Base-by-base conservation (phyloP, 2,329 filamentous ascomycete genomes). In the Microdochium paspali region DNA sequence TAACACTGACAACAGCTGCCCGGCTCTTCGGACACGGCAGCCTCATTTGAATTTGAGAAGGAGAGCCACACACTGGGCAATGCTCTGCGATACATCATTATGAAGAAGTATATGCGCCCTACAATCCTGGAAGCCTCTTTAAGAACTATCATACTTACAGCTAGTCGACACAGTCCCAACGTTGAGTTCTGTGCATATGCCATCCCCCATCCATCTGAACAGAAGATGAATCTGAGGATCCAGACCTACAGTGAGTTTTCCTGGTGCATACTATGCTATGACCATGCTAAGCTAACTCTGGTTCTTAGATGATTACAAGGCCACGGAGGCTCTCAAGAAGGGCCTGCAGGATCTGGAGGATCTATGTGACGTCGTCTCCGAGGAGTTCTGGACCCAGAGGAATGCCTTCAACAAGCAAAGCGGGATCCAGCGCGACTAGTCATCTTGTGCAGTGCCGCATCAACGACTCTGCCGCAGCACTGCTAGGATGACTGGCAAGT, bases 111-210 rank as follows among this genome's bases (percentile, higher is more conserved):
- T 4, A 20, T 21, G 12, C 35, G 54, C 80, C 62, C 44, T 25
- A 10, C n/a, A 10, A 46, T 7, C 35, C 35, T 20, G 24, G 35
- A n/a, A 13, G 44, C 30, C 4, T 20, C 13, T 25, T 9, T n/a
- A 21, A 40, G 25, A 21, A 4, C n/a, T 15, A 44, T 10, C n/a
- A 42, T 45, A 42, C 32, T 56, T 35, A 56, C 53, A 46, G 30
- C 24, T 15, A 6, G n/a, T 45, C 43, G 45, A 59, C 46, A 46
- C 54, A 97, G 91, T 66, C 91, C 93, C 25, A 82, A 93, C 53
- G 93, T 98, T 50, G 93, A 98, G 66, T 96, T 98, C 69, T 97
- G 93, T 68, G 93, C 91, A 51, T 98, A 98, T 67, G 88, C 91
- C 7, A 97, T 98, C 51, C 93, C 93, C 25, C 93, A 98, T 68